Evolutionary conservation across 192 early-diverging fungal genomes (phyloP), one percentile per base, ranked within the genome.

Genomic region (Phlyctochytrium bullatum): DNA sequence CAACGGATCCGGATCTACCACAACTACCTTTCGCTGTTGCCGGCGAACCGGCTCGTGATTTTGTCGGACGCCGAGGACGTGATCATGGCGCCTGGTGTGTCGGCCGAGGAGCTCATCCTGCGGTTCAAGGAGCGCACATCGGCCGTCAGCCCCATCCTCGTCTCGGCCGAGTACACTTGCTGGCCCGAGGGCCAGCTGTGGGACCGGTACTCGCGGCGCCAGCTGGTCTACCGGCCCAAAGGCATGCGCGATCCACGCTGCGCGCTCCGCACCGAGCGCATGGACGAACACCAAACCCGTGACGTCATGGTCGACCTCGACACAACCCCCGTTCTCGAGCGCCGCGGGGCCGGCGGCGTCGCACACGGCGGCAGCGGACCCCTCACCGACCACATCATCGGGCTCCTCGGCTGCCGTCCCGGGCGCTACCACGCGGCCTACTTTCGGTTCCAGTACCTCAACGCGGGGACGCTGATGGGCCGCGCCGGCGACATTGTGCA

Each of bases 11-110:
- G 72, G 2, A 62, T 36, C 2, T 64, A 69, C 34, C 72, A 74
- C 40, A 53, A 74, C 50, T 69, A 74, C 53, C 53, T 74, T 36
- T 12, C 54, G 25, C 2, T 24, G 17, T 25, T 69, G 10, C 58
- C 40, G 52, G 31, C 52, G 0, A 33, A 62, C 29, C 36, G 36
- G 20, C 30, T 74, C 17, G 67, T 71, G 17, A 31, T 74, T 4
- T 58, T 67, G n/a, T 58, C 32, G 3, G 72, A 74, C 47, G 66
- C 59, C 3, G 72, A 74, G 23, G 72, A 74, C 40, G 72, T 74
- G 12, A 3, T 74, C 31, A 59, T 74, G 24, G 36, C 31, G 6
- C 72, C 72, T 6, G 28, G 36, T 24, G 52, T 34, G 32, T 12
- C 17, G 14, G 63, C 52, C 10, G 31, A 36, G 20, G 66, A 72